Evolutionary conservation across 2,329 filamentous ascomycete genomes (phyloP), one percentile per base, ranked within the genome.

Genomic region (Diaporthe citrichinensis): DNA sequence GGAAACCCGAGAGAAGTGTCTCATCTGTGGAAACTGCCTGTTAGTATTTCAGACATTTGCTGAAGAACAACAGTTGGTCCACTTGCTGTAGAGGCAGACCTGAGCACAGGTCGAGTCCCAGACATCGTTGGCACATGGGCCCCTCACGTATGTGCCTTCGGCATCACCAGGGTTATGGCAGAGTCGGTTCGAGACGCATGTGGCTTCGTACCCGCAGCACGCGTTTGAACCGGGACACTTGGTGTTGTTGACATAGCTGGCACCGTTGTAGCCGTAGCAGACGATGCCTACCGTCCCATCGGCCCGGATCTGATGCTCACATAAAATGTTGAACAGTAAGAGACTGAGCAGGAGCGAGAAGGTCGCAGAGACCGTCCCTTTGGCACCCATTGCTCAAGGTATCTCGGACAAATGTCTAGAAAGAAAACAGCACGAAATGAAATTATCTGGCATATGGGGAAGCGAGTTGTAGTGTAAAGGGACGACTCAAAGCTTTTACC

Each of bases 41-140:
- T 67, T n/a, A 67, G 28, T 15, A 15, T 9, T 49, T n/a, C 20
- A 51, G 31, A n/a, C 2, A 23, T 8, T 20, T 5, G 10, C 28
- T 34, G 15, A 14, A 14, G 7, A 5, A 34, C 28, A 49, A 14
- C 17, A n/a, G n/a, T 12, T 14, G 41, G 28, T 23, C 10, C 7
- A 53, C 49, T 71, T 71, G n/a, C 67, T 71, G 67, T 41, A 71
- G 4, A 57, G 17, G 53, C 67, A 71, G 46, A 71, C 53, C 67
- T 71, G 67, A 57, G 67, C 67, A 31, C 67, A 71, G 20, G 34
- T 71, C 34, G 36, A 36, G 31, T 71, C 67, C 67, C 49, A 71
- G 15, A 39, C 12, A 12, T 71, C 44, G n/a, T 53, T 57, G 53
- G 67, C 67, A 31, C 67, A 71, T 20, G 67, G 67, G 3, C 46